Conservation (phyloP, 257 asterid genomes). For the Linderniella brevidens region DNA sequence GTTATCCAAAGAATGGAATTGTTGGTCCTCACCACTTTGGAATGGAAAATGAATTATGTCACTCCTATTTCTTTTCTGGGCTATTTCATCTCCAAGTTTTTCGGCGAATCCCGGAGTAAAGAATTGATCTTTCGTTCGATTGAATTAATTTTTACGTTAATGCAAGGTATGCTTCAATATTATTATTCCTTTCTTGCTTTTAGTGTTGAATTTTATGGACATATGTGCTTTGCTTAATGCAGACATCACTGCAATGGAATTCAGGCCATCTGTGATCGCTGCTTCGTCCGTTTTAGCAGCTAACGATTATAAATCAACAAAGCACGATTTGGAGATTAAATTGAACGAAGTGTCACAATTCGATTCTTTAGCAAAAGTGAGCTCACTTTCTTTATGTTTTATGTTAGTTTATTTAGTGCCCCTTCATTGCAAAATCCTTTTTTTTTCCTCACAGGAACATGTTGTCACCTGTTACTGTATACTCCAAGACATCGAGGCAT, state of each 20-base stretch:
- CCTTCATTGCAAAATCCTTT: conserved; percentile 6
- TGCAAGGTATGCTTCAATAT: conserved; percentile 16
- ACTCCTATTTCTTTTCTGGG: conserved; percentile 28
- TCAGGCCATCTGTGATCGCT: conserved; percentile 24
- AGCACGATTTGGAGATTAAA: conserved; percentile 15
- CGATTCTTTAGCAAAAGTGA: conserved; percentile 32
- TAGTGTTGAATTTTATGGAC: background rate
- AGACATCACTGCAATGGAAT: conserved; percentile 23
- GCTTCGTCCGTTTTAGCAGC: conserved; percentile 36
- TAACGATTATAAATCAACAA: conserved; percentile 15
- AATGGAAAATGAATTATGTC: conserved; percentile 25
- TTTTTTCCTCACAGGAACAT: conserved; percentile 19
- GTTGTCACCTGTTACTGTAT: conserved; percentile 20
- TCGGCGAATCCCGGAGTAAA: conserved; percentile 9
- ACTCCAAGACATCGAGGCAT: conserved; percentile 12
- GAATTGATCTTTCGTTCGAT: conserved; percentile 13
- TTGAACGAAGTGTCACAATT: conserved; percentile 16
- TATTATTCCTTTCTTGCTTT: background rate
- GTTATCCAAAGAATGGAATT: conserved; percentile 27
- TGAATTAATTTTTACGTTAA: conserved; percentile 12
- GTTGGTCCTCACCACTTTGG: conserved; percentile 17
- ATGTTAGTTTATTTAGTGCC: background rate
- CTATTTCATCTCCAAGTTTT: conserved; percentile 23
- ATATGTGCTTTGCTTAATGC: conserved; percentile 4
- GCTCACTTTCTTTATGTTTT: conserved; percentile 9